Evolutionary conservation across 495 filamentous ascomycete genomes (phyloP).

Genomic region (Xylaria scruposa): DNA sequence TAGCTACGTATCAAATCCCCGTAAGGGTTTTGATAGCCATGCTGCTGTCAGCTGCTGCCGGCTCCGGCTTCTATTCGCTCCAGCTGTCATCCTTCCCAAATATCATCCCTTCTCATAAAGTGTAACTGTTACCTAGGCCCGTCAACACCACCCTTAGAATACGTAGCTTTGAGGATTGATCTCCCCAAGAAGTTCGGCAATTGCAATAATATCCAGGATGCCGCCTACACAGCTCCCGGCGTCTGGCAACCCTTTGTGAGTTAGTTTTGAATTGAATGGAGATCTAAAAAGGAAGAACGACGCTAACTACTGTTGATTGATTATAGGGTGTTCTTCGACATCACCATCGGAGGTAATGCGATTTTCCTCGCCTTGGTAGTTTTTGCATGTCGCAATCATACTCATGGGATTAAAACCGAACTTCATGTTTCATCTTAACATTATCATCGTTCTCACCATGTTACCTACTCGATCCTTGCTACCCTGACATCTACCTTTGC

Average conservation of each 20-base stretch:
- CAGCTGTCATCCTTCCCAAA: no score
- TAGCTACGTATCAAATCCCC: no score
- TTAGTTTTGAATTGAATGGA: no score
- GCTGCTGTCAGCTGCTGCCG: background rate
- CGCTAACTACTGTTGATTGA: no score
- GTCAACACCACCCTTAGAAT: background rate
- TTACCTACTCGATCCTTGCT: background rate
- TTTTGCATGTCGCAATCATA: background rate
- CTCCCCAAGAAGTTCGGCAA: background rate
- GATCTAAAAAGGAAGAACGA: no score
- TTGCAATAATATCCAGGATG: slow-evolving; percentile 41
- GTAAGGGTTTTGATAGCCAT: no score
- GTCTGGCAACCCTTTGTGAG: slow-evolving; percentile 63
- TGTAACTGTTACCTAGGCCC: no score
- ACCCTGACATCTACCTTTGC: background rate
- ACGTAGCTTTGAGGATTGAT: background rate
- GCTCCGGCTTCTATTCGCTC: background rate
- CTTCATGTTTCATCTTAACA: background rate
- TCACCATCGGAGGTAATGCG: slow-evolving; percentile 80
- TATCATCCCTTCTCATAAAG: no score
- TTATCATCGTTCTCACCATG: slow-evolving; percentile 8
- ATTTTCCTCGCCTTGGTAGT: background rate
- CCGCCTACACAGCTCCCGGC: slow-evolving; percentile 59
- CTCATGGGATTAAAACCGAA: background rate
- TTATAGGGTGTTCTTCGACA: slow-evolving; percentile 85